phyloP scores from a whole-genome alignment of 805 yeast genomes.

The Torulaspora microellipsoides region DNA sequence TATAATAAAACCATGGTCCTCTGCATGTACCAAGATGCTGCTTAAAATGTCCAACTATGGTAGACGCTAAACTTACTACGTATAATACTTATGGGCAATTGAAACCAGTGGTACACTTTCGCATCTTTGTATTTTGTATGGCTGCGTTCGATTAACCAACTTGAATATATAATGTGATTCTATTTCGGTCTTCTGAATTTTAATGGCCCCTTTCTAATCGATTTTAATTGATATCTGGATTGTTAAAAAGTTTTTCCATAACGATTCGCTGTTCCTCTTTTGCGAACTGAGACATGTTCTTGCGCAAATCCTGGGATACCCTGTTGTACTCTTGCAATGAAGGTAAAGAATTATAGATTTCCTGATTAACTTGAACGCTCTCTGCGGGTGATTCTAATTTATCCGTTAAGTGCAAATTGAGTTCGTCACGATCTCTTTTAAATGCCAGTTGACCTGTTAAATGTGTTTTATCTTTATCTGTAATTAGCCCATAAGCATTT shows the following conservation, averaged over 20 bases:
- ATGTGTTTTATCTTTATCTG: slow-evolving; percentile 7
- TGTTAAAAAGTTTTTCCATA: neutral
- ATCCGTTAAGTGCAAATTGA: slow-evolving; percentile 7
- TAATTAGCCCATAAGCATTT: slow-evolving; percentile 26
- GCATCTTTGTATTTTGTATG: too few relatives aligned
- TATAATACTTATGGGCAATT: too few relatives aligned
- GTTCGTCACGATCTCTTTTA: slow-evolving; percentile 11
- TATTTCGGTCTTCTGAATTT: too few relatives aligned
- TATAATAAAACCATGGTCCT: too few relatives aligned
- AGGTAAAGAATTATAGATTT: slow-evolving; percentile 8
- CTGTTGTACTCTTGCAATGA: slow-evolving; percentile 8
- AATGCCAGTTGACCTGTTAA: slow-evolving; percentile 4
- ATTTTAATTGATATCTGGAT: neutral
- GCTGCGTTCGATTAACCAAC: too few relatives aligned
- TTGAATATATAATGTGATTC: too few relatives aligned
- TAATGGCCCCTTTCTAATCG: too few relatives aligned
- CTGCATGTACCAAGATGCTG: too few relatives aligned
- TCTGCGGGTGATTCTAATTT: neutral
- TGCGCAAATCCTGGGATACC: slow-evolving; percentile 7
- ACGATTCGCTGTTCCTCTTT: neutral
- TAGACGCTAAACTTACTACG: too few relatives aligned
- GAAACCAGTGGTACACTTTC: too few relatives aligned
- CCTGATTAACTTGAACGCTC: neutral
- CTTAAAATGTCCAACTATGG: too few relatives aligned
- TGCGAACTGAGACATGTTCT: slow-evolving; percentile 7